These are phyloP conservation scores for Saturnispora serradocipensis DNA, from an alignment of 805 yeast species.

Conservation along the genomic window DNA sequence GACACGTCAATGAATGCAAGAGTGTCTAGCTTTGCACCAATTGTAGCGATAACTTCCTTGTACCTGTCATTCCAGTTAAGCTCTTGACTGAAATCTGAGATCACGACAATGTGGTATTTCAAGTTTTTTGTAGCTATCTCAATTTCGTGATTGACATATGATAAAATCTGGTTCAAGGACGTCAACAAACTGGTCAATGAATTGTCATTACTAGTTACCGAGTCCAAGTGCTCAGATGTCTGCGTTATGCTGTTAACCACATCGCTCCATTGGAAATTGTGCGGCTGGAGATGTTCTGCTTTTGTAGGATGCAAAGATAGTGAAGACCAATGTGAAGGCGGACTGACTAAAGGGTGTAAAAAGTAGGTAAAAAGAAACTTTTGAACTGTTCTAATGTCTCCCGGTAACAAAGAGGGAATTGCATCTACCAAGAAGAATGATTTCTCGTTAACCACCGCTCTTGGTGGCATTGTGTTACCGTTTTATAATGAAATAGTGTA, in stretches of 20 bases:
- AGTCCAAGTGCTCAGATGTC: background rate
- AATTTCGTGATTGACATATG: constrained; percentile 2
- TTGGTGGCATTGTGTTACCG: constrained; percentile 2
- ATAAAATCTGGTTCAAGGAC: background rate
- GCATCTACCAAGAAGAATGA: background rate
- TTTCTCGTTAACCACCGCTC: background rate
- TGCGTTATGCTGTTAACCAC: constrained; percentile 3
- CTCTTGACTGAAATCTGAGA: background rate
- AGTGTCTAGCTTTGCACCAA: background rate
- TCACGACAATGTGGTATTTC: background rate
- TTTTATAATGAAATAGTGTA: background rate
- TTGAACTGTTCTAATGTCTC: background rate
- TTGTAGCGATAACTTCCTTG: background rate
- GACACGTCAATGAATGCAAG: constrained; percentile 1
- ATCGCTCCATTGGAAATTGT: background rate
- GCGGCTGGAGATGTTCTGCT: background rate
- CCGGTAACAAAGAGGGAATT: background rate
- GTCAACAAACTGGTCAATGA: background rate
- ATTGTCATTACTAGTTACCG: background rate
- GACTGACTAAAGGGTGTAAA: constrained; percentile 1
- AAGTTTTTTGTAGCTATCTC: background rate
- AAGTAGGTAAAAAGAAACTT: background rate
- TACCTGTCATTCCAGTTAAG: background rate
- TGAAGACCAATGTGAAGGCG: background rate
- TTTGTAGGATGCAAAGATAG: constrained; percentile 1